Evolutionary conservation across 1,284 basidiomycete species (phyloP).

Genomic region (Ganoderma lingzhi): DNA sequence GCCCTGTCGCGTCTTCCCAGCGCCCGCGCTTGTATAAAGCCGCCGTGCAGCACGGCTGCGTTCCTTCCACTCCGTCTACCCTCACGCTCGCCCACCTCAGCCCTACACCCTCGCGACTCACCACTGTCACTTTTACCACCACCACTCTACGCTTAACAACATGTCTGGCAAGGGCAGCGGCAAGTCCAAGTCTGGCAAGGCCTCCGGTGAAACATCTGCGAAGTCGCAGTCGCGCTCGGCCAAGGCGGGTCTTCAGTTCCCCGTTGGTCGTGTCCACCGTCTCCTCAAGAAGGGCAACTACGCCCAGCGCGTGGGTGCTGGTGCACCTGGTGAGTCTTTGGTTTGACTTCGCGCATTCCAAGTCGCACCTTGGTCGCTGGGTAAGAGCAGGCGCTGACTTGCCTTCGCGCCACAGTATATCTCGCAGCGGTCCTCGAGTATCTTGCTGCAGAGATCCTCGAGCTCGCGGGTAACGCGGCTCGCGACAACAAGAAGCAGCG

Average conservation of each 20-base stretch:
- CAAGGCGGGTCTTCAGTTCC: slow-evolving; percentile 87
- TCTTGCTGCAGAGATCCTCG: slow-evolving; percentile 88
- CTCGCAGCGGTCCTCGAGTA: slow-evolving; percentile 87
- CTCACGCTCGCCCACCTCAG: slow-evolving; percentile 18
- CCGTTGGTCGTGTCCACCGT: slow-evolving; percentile 94
- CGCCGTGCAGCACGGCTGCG: neutral
- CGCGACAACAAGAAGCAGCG: slow-evolving; percentile 88
- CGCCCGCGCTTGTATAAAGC: slow-evolving; percentile 32
- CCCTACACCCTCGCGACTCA: slow-evolving; percentile 19
- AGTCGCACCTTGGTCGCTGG: neutral
- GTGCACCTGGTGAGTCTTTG: slow-evolving; percentile 71
- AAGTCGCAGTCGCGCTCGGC: slow-evolving; percentile 80
- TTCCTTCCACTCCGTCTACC: slow-evolving; percentile 15
- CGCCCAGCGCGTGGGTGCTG: slow-evolving; percentile 81
- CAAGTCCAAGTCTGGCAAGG: slow-evolving; percentile 67
- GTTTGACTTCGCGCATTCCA: neutral
- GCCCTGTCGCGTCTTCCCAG: slow-evolving; percentile 24
- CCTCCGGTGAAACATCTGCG: slow-evolving; percentile 53
- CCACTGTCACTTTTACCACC: slow-evolving; percentile 26
- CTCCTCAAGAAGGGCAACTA: slow-evolving; percentile 91
- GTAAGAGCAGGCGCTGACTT: slow-evolving; percentile 13
- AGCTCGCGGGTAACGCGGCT: slow-evolving; percentile 86
- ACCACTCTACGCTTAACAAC: slow-evolving; percentile 22
- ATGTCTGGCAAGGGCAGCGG: slow-evolving; percentile 70
- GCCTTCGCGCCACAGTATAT: slow-evolving; percentile 61